phyloP scores from a whole-genome alignment of 306 rosid species.

The Glycine latifolia region DNA sequence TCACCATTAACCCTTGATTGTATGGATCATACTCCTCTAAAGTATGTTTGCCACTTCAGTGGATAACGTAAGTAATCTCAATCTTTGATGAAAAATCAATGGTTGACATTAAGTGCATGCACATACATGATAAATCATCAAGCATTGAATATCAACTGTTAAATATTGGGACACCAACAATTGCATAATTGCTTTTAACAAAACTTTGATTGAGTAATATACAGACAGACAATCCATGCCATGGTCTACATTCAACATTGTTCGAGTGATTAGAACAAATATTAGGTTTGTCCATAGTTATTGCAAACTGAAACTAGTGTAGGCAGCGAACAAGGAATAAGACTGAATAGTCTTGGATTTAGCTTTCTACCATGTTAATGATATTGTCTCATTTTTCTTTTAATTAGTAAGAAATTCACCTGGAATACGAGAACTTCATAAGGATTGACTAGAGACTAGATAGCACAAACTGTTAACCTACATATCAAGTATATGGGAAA shows the following conservation, averaged over 20 bases:
- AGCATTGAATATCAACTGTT: too few relatives aligned
- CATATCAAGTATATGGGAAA: conserved; percentile 32
- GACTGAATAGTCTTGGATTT: neutral
- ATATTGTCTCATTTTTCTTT: conserved; percentile 21
- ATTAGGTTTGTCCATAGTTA: neutral
- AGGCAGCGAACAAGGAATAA: neutral
- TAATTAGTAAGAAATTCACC: neutral
- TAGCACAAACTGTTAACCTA: conserved; percentile 25
- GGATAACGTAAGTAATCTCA: neutral
- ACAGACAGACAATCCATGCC: neutral
- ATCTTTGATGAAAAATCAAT: neutral
- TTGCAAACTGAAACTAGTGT: neutral
- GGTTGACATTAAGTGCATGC: neutral
- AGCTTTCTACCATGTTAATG: neutral
- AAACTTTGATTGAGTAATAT: neutral
- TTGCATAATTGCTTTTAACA: conserved; percentile 3
- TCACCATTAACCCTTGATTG: neutral
- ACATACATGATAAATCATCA: neutral
- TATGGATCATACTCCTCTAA: neutral
- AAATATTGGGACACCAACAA: neutral
- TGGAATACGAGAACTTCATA: neutral
- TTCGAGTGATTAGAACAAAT: neutral
- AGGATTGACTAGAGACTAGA: neutral
- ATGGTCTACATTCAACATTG: neutral
- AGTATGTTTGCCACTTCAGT: neutral